A percentile compares a stretch with the other conserved stretches of the same genome.
phyloP scores from a whole-genome alignment of 148 eudicot species.

The Rhododendron simsii region DNA sequence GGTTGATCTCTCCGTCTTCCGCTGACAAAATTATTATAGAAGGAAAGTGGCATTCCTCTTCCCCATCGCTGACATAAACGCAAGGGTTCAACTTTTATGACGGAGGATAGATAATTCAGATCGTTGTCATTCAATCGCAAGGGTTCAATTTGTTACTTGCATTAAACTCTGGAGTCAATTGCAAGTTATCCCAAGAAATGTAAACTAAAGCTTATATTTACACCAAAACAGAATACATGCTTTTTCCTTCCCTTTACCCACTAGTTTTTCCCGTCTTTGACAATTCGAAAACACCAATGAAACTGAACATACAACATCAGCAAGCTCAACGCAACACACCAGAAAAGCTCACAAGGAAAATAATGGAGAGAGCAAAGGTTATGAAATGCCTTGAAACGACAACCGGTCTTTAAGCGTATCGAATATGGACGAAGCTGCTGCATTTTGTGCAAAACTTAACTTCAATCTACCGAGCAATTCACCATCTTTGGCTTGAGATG shows the following conservation, averaged over 20 bases:
- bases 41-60: background rate
- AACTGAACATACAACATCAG: background rate
- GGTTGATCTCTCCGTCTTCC: background rate
- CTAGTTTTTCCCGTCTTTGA: background rate
- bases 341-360: background rate
- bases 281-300: background rate
- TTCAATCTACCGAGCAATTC: conserved; percentile 76
- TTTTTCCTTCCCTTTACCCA: background rate
- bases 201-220: background rate
- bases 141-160: background rate
- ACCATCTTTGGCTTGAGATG: conserved; percentile 80
- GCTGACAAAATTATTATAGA: background rate
- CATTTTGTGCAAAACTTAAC: conserved; percentile 71
- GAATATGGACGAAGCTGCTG: conserved; percentile 75
- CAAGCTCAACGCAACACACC: background rate
- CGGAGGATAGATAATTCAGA: background rate
- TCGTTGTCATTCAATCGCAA: background rate
- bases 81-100: background rate
- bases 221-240: background rate
- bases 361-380: conserved; percentile 5
- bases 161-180: background rate
- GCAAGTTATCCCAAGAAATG: background rate
- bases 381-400: conserved; percentile 63
- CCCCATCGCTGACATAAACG: background rate
- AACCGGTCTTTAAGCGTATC: conserved; percentile 74